Percentiles rank a stretch among this genome's conserved stretches.
Conservation (phyloP, 108 stramenopile species). For the Skeletonema menzelii region DNA sequence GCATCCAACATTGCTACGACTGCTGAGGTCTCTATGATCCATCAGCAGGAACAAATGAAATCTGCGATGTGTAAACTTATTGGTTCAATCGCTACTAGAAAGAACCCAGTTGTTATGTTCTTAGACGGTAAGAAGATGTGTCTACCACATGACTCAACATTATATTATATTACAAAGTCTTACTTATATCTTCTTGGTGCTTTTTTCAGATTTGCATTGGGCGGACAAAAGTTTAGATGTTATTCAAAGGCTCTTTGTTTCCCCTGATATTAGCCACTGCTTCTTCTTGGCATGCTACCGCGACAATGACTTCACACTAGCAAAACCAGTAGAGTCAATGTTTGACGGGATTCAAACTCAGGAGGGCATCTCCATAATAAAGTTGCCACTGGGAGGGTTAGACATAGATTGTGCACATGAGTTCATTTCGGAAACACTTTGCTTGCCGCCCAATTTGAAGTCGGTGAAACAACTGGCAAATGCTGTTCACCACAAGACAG, state of each 20-base stretch:
- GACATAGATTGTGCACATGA: slow-evolving; percentile 8
- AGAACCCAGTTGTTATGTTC: slow-evolving; percentile 16
- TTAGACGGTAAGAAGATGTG: slow-evolving; percentile 4
- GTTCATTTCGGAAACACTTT: slow-evolving; percentile 26
- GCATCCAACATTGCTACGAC: background rate
- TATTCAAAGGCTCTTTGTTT: slow-evolving; percentile 7
- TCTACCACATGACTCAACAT: background rate
- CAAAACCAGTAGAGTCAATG: slow-evolving; percentile 5
- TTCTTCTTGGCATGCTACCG: slow-evolving; percentile 25
- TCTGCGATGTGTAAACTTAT: slow-evolving; percentile 9
- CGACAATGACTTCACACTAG: background rate
- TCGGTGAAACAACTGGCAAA: slow-evolving; percentile 4
- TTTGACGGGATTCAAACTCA: slow-evolving; percentile 7
- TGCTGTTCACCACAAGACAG: slow-evolving; percentile 18
- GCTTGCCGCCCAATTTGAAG: slow-evolving; percentile 7
- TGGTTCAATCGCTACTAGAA: slow-evolving; percentile 7
- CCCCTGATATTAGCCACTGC: slow-evolving; percentile 14
- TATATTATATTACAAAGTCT: no score
- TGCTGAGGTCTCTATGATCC: background rate
- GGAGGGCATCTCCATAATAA: background rate
- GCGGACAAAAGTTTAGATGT: slow-evolving; percentile 19
- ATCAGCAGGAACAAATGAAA: slow-evolving; percentile 1
- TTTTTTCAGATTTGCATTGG: slow-evolving; percentile 26
- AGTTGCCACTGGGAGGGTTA: slow-evolving; percentile 6
- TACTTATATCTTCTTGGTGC: background rate